A percentile compares a stretch with the other conserved stretches of the same genome.
Evolutionary conservation across 1,284 basidiomycete genomes (phyloP).

Genomic region (Exobasidium cylindrosporum): DNA sequence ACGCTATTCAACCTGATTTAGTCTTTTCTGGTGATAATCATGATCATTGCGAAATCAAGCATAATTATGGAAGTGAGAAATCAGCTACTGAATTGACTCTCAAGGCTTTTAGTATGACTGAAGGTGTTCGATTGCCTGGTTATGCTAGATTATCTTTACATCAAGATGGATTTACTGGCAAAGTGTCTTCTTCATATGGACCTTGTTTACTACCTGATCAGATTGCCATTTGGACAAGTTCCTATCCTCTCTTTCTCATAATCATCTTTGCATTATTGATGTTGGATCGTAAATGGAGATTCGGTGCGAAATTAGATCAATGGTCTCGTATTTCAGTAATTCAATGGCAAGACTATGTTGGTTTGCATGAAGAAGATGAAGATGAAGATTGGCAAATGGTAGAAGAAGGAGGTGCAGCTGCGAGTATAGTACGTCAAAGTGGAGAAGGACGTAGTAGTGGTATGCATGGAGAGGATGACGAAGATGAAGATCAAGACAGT

Average conservation of each 20-base stretch:
- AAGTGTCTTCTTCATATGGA: conserved; percentile 22
- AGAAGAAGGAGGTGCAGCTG: background rate
- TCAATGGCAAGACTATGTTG: background rate
- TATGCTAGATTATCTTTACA: conserved; percentile 38
- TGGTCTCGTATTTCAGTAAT: conserved; percentile 3
- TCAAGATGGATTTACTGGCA: background rate
- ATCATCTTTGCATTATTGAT: conserved; percentile 10
- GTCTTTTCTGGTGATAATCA: conserved; percentile 49
- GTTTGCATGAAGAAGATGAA: background rate
- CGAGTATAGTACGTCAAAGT: background rate
- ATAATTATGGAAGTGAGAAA: conserved; percentile 10
- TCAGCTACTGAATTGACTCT: conserved; percentile 37
- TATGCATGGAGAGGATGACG: background rate
- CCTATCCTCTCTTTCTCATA: conserved; percentile 29
- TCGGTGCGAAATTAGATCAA: background rate
- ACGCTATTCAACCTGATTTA: conserved; percentile 24
- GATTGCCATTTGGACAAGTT: conserved; percentile 33
- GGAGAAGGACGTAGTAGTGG: background rate
- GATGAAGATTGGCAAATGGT: background rate
- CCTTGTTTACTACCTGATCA: conserved; percentile 44
- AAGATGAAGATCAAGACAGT: background rate
- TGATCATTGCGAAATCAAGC: conserved; percentile 44
- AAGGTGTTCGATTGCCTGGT: conserved; percentile 38
- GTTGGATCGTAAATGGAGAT: conserved; percentile 5
- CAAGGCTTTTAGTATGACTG: conserved; percentile 46